Percentiles rank a stretch among this genome's conserved stretches.
phyloP scores from a whole-genome alignment of 2,329 filamentous ascomycete species.

The Sordariomycetes sp. region DNA sequence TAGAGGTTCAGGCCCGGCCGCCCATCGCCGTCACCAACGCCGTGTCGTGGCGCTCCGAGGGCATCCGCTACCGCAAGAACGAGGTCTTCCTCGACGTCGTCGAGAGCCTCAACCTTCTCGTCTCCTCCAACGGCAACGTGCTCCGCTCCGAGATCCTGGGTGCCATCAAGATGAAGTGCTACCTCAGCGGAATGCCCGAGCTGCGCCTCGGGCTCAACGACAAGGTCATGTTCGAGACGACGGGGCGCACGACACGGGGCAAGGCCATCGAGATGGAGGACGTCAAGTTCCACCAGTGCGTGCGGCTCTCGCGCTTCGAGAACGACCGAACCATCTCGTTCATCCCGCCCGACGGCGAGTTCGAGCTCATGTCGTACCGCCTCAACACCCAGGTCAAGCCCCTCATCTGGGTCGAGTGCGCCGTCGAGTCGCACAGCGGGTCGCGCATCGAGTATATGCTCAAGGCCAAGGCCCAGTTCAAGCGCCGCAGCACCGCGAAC shows the following conservation, averaged over 20 bases:
- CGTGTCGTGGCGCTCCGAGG: conserved; percentile 95
- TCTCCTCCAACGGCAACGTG: conserved; percentile 90
- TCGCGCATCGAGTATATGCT: conserved; percentile 98
- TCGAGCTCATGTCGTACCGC: conserved; percentile 98
- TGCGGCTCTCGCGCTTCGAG: conserved; percentile 89
- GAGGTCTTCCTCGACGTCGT: conserved; percentile 98
- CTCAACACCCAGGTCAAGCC: conserved; percentile 98
- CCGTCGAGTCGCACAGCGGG: conserved; percentile 91
- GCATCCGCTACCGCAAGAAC: conserved; percentile 97
- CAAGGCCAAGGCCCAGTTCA: conserved; percentile 96
- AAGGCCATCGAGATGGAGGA: conserved; percentile 99
- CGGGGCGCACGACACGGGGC: conserved; percentile 81
- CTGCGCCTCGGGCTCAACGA: conserved; percentile 90
- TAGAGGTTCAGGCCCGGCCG: conserved; percentile 90
- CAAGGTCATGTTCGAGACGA: conserved; percentile 99
- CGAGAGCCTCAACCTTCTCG: conserved; percentile 90
- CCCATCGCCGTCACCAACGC: conserved; percentile 98
- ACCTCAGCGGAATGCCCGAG: conserved; percentile 96
- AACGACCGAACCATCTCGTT: conserved; percentile 98
- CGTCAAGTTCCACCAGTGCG: conserved; percentile 98
- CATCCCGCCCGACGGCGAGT: conserved; percentile 95
- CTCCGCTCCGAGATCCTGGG: conserved; percentile 92
- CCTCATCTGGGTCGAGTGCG: conserved; percentile 96
- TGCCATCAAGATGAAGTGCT: conserved; percentile 99
- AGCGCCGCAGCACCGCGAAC: conserved; percentile 92